Conservation (phyloP, 2,329 filamentous ascomycete genomes). For the Fusarium concolor region DNA sequence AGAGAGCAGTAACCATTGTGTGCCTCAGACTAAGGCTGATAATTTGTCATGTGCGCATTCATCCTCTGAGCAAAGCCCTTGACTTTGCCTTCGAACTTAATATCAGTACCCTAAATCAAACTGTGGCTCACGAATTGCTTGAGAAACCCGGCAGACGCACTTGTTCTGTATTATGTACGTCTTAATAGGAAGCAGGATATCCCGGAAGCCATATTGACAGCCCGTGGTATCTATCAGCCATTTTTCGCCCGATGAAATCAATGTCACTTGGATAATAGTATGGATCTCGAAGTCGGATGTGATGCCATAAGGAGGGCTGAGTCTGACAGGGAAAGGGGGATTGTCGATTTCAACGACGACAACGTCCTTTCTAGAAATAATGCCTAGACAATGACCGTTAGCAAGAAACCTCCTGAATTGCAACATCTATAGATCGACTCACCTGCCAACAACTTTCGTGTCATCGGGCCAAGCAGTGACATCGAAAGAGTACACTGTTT, state of each 20-base stretch:
- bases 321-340: slow-evolving; percentile 2
- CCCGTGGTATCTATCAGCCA: slow-evolving; percentile 30
- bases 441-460: slow-evolving; percentile 14
- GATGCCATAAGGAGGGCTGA: slow-evolving; percentile 8
- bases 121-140: not conserved
- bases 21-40: not conserved
- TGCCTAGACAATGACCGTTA: slow-evolving; percentile 4
- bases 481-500: slow-evolving; percentile 12
- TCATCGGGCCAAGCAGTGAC: slow-evolving; percentile 22
- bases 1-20: not conserved
- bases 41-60: slow-evolving; percentile 7
- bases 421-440: not conserved
- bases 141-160: slow-evolving; percentile 10
- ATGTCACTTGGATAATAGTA: slow-evolving; percentile 7
- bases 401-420: not conserved
- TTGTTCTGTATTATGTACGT: slow-evolving; percentile 17
- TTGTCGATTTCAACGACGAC: slow-evolving; percentile 2
- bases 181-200: slow-evolving; percentile 19
- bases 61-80: slow-evolving; percentile 2
- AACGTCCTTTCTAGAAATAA: not conserved
- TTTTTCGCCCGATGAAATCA: not conserved
- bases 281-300: not conserved
- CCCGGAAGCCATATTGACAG: slow-evolving; percentile 32
- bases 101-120: slow-evolving; percentile 21
- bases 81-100: slow-evolving; percentile 17